Percentiles rank a stretch among this genome's conserved stretches.
phyloP scores from a whole-genome alignment of 2,329 filamentous ascomycete species.

The Scortechinia acanthostroma region DNA sequence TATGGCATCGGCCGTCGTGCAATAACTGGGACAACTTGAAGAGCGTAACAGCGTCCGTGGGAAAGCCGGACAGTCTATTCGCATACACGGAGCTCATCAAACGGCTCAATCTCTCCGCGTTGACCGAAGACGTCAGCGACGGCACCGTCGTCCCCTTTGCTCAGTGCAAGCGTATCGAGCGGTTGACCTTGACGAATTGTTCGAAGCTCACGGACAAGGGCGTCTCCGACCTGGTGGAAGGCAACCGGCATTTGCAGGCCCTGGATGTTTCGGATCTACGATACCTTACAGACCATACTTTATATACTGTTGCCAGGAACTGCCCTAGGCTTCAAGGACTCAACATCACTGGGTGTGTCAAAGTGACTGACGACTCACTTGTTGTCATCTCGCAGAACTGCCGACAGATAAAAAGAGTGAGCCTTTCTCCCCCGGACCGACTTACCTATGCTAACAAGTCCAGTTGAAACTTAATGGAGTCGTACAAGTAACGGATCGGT shows the following conservation, averaged over 20 bases:
- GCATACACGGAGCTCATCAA: constrained; percentile 59
- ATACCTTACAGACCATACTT: constrained; percentile 53
- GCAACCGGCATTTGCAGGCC: constrained; percentile 57
- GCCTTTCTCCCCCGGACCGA: constrained; percentile 2
- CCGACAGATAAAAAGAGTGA: constrained; percentile 40
- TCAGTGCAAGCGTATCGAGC: constrained; percentile 62
- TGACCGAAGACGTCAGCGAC: constrained; percentile 54
- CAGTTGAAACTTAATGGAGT: constrained; percentile 63
- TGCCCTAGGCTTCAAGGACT: constrained; percentile 58
- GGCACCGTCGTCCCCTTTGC: constrained; percentile 53
- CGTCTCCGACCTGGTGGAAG: constrained; percentile 50
- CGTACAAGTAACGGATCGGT: constrained; percentile 49
- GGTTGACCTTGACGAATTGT: constrained; percentile 64
- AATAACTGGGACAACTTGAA: constrained; percentile 56
- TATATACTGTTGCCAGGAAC: constrained; percentile 50
- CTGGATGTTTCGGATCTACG: constrained; percentile 58
- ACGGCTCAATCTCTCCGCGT: constrained; percentile 54
- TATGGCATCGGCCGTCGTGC: constrained; percentile 64
- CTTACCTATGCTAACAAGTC: constrained; percentile 9
- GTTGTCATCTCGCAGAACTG: constrained; percentile 53
- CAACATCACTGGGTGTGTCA: constrained; percentile 59
- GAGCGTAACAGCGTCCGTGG: constrained; percentile 49
- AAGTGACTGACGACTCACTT: constrained; percentile 56
- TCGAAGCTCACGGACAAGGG: constrained; percentile 55
- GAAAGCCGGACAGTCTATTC: constrained; percentile 49